Evolutionary conservation across 2,329 filamentous ascomycete genomes (phyloP).

Genomic region (Aspergillus neotritici): DNA sequence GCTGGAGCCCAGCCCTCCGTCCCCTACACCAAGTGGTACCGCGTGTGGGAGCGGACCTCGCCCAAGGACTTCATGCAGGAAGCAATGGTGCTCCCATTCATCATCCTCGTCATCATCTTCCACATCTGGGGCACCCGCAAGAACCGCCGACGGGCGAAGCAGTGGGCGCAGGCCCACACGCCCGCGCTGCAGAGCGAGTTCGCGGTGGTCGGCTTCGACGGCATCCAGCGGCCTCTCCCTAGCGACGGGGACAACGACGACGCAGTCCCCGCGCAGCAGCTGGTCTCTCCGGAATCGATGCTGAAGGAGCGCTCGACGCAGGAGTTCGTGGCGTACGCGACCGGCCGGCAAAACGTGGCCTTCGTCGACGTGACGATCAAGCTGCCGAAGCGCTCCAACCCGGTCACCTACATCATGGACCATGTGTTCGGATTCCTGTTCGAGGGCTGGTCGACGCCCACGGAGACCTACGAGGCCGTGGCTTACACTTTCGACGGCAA

Average conservation of each 20-base stretch:
- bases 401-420: conserved; percentile 63
- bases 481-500: conserved; percentile 89
- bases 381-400: conserved; percentile 83
- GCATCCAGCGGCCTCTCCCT: conserved; percentile 43
- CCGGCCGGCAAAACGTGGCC: conserved; percentile 85
- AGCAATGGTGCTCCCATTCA: conserved; percentile 69
- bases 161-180: conserved; percentile 72
- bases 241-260: conserved; percentile 12
- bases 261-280: conserved; percentile 39
- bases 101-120: conserved; percentile 67
- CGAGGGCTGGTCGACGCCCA: conserved; percentile 64
- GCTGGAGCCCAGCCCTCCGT: conserved; percentile 47
- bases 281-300: conserved; percentile 52
- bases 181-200: conserved; percentile 73
- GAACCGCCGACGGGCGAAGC: conserved; percentile 73
- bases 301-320: conserved; percentile 83
- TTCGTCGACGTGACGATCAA: conserved; percentile 82
- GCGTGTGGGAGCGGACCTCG: conserved; percentile 84
- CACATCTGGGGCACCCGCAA: conserved; percentile 74
- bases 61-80: conserved; percentile 82
- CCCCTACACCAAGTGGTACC: conserved; percentile 94
- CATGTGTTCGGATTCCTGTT: conserved; percentile 66
- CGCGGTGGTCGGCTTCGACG: conserved; percentile 74
- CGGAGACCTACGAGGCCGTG: conserved; percentile 69
- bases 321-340: conserved; percentile 82